Conservation (phyloP, 352 stramenopile genomes). For the Globisporangium polare region DNA sequence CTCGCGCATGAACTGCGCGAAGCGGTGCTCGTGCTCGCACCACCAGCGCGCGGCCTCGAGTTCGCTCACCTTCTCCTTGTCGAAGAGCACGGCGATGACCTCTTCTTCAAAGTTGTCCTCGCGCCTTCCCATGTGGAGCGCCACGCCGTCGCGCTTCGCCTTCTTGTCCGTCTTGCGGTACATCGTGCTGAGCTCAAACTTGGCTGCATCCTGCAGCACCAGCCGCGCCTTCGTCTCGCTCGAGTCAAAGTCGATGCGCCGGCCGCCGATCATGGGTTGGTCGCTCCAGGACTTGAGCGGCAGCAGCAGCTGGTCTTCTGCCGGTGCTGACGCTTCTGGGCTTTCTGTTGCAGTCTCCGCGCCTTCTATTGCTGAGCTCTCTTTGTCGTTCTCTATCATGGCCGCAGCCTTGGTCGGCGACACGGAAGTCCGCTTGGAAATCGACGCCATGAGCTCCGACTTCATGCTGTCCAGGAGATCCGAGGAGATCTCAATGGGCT, state of each 20-base stretch:
- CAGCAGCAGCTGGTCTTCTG: neutral
- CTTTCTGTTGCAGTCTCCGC: neutral
- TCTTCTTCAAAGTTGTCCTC: conserved; percentile 80
- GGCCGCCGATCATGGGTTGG: conserved; percentile 40
- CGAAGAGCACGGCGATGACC: conserved; percentile 79
- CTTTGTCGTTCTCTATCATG: neutral
- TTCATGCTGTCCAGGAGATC: conserved; percentile 65
- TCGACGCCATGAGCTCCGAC: conserved; percentile 55
- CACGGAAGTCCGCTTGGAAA: conserved; percentile 13
- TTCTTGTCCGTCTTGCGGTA: conserved; percentile 84
- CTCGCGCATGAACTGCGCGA: conserved; percentile 24
- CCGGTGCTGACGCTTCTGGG: neutral
- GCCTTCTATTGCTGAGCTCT: neutral
- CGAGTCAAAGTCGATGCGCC: conserved; percentile 61
- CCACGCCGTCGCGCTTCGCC: conserved; percentile 66
- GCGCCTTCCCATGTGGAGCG: conserved; percentile 64
- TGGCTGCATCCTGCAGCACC: conserved; percentile 62
- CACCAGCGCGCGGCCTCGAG: conserved; percentile 71
- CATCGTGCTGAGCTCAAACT: conserved; percentile 80
- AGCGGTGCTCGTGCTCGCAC: conserved; percentile 65
- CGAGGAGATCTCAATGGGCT: conserved; percentile 58
- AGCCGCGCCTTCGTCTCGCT: conserved; percentile 75
- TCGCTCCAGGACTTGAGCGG: conserved; percentile 47
- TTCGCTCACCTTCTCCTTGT: conserved; percentile 82
- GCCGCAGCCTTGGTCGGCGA: conserved; percentile 8